A percentile compares a stretch with the other conserved stretches of the same genome.
phyloP scores from a whole-genome alignment of 2,329 filamentous ascomycete species.

The Ceratocystis huliohia region DNA sequence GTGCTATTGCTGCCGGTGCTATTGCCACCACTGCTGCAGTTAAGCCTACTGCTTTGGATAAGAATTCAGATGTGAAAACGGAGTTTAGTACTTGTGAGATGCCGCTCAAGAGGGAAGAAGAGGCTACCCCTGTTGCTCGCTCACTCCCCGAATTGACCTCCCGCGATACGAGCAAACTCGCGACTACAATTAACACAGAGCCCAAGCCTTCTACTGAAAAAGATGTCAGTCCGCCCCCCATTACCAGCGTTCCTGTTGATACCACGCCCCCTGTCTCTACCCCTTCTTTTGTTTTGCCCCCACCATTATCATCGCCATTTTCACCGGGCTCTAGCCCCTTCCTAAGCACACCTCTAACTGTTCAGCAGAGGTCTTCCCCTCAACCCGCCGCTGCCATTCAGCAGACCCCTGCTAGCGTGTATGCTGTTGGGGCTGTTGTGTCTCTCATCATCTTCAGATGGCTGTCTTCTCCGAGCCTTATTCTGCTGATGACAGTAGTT shows the following conservation, averaged over 20 bases:
- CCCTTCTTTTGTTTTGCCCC: conserved; percentile 1
- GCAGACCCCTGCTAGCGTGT: neutral
- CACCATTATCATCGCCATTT: neutral
- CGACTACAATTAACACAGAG: neutral
- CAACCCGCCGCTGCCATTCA: conserved; percentile 3
- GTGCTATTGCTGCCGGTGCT: neutral
- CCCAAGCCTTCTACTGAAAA: conserved; percentile 11
- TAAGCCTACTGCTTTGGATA: neutral
- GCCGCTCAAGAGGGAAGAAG: neutral
- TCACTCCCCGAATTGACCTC: neutral
- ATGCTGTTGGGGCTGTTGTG: neutral
- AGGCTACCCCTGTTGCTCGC: neutral
- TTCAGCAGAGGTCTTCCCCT: conserved; percentile 15
- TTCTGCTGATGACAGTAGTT: conserved; percentile 12
- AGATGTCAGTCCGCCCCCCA: conserved; percentile 18
- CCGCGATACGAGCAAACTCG: neutral
- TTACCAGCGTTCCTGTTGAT: neutral
- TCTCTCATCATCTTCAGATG: conserved; percentile 4
- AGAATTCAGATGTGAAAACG: neutral
- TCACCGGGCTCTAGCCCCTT: neutral
- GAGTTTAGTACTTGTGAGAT: neutral
- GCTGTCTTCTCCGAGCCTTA: neutral
- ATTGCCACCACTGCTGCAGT: neutral
- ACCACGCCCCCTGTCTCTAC: neutral
- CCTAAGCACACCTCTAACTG: conserved; percentile 16